Percentiles rank a stretch among this genome's conserved stretches.
Conservation (phyloP, 495 filamentous ascomycete genomes). For the Tuber indicum region DNA sequence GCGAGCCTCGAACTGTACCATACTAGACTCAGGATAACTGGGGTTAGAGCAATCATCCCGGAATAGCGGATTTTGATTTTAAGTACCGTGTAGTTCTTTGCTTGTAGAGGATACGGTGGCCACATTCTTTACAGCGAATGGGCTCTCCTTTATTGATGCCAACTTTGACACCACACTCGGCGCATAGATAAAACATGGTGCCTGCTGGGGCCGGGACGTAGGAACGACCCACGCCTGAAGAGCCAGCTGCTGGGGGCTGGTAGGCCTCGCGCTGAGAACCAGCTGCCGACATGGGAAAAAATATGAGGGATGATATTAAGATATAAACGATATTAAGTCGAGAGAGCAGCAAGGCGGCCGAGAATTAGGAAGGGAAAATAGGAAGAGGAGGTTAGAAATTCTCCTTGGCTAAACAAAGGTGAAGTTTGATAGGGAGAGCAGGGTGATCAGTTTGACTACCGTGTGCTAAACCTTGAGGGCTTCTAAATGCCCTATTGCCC, state of each 20-base stretch:
- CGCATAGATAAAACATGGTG: conserved; percentile 79
- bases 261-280: conserved; percentile 52
- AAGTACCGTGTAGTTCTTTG: conserved; percentile 91
- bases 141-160: conserved; percentile 74
- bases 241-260: conserved; percentile 49
- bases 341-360: not conserved
- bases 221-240: conserved; percentile 34
- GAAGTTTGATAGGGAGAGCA: not conserved
- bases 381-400: not conserved
- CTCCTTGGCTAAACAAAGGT: not conserved
- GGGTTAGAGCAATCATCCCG: conserved; percentile 6
- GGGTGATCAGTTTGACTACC: not conserved
- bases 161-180: conserved; percentile 81
- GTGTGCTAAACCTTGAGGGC: not conserved
- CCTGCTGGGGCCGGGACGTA: conserved; percentile 37
- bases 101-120: conserved; percentile 94
- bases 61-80: not conserved
- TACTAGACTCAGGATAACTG: conserved; percentile 47
- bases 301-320: not conserved
- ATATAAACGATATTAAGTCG: not conserved
- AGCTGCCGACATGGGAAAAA: not conserved
- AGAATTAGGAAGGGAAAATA: not conserved
- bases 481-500: not conserved
- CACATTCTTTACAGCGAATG: conserved; percentile 93
- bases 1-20: conserved; percentile 98